phyloP scores from a whole-genome alignment of 2,329 filamentous ascomycete genomes.

The Aspergillus unguis region DNA sequence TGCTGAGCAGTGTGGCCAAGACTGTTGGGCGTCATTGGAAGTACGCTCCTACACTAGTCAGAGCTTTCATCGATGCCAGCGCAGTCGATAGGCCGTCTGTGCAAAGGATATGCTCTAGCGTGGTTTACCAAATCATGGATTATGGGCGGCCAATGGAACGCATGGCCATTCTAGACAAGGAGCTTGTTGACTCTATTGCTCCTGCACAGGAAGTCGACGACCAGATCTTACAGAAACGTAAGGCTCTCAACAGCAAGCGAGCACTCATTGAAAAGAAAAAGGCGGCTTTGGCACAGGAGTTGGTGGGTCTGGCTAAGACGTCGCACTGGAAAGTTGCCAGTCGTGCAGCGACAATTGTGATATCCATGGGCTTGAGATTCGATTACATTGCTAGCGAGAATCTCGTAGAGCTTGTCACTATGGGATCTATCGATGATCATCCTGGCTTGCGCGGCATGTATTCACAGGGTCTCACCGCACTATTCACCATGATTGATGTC shows the following conservation, averaged over 20 bases:
- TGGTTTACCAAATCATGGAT: constrained; percentile 81
- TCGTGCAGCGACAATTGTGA: constrained; percentile 82
- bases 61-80: constrained; percentile 83
- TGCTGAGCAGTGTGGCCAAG: constrained; percentile 84
- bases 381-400: constrained; percentile 77
- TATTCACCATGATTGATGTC: constrained; percentile 84
- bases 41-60: constrained; percentile 85
- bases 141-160: constrained; percentile 86
- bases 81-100: constrained; percentile 92
- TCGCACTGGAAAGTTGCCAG: constrained; percentile 97
- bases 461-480: constrained; percentile 69
- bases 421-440: constrained; percentile 84
- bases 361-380: constrained; percentile 88
- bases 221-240: constrained; percentile 58
- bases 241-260: constrained; percentile 72
- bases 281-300: constrained; percentile 71
- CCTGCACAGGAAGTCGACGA: constrained; percentile 58
- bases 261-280: constrained; percentile 80
- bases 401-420: constrained; percentile 77
- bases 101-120: constrained; percentile 78
- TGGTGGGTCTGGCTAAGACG: constrained; percentile 70
- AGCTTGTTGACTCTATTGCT: constrained; percentile 65
- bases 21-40: constrained; percentile 91
- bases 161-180: constrained; percentile 75
- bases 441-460: constrained; percentile 80